Base-by-base conservation (phyloP, 192 early-diverging fungal species). In the Coemansia asiatica region DNA sequence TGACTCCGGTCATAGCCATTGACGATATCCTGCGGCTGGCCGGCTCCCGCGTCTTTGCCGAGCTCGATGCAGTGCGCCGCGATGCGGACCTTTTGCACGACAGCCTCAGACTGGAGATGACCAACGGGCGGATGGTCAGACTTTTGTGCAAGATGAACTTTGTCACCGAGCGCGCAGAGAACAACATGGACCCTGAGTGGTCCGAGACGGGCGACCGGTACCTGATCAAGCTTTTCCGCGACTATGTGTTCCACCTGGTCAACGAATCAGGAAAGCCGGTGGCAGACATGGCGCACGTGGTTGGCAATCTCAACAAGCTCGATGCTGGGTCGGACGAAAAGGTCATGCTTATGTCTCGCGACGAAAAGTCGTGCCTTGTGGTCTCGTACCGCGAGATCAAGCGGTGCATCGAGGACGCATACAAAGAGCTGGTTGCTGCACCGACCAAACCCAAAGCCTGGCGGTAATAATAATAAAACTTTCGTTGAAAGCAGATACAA, bases 151-250 rank as follows among this genome's bases (percentile, higher is more conserved):
- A 98, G 75, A 83, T 98, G 49, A 94, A 91, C 22, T 95, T 94
- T 68, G 94, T 99, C 63, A 92, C 92, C 66, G 94, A 96, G 79
- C 77, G 94, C 21, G 90, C 92, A 31, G 92, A 93, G 87, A 88
- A 84, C 59, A 81, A 89, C 50, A 86, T 89, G 81, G 95, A 97
- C 72, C 87, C 94, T 4, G 88, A 88, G 60, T 99, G 96, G 96
- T 90, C 94, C 13, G 96, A 99, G 72, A 99, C 95, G 0, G 97
- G 97, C 6, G 97, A 99, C 79, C 84, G 95, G 38, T 99, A 99
- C 74, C 86, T 98, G 50, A 88, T 97, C 59, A 98, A 97, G 79
- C 83, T 99, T 19, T 99, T 99, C 72, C 85, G 97, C 51, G 97
- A 99, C 76, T 97, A 95, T 65, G 91, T 98, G 22, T 99, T 99